Conservation (phyloP, 148 eudicot species). For the Camellia lanceoleosa region DNA sequence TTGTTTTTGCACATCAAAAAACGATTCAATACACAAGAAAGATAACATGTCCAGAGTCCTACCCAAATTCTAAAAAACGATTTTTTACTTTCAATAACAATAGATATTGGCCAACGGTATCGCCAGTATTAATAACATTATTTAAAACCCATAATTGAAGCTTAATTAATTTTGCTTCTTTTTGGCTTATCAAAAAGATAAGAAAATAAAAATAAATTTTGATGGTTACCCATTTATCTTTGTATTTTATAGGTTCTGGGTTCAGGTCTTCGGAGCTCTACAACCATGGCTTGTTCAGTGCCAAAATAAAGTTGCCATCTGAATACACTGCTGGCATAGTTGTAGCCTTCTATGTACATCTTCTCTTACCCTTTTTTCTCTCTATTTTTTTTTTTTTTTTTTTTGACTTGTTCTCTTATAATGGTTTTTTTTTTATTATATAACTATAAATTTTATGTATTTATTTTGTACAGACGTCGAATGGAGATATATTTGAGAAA, state of each 20-base stretch:
- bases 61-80: too few species aligned
- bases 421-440: not conserved
- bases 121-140: too few species aligned
- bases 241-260: constrained; percentile 19
- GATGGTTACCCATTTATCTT: not conserved
- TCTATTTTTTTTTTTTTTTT: not conserved
- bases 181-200: too few species aligned
- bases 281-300: constrained; percentile 25
- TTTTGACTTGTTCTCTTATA: not conserved
- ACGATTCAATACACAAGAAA: too few species aligned
- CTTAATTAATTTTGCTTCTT: too few species aligned
- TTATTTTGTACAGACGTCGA: constrained; percentile 10
- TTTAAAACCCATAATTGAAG: too few species aligned
- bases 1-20: too few species aligned
- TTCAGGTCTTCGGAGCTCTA: constrained; percentile 23
- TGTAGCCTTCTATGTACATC: constrained; percentile 27
- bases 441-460: not conserved
- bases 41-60: too few species aligned
- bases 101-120: too few species aligned
- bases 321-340: constrained; percentile 33
- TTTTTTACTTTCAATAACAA: too few species aligned
- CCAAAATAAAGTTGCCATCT: constrained; percentile 24
- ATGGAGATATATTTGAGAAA: constrained; percentile 20
- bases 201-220: not conserved
- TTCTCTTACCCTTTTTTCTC: not conserved